Evolutionary conservation across 116 monocot species (phyloP).

Genomic region (Cymodocea nodosa): DNA sequence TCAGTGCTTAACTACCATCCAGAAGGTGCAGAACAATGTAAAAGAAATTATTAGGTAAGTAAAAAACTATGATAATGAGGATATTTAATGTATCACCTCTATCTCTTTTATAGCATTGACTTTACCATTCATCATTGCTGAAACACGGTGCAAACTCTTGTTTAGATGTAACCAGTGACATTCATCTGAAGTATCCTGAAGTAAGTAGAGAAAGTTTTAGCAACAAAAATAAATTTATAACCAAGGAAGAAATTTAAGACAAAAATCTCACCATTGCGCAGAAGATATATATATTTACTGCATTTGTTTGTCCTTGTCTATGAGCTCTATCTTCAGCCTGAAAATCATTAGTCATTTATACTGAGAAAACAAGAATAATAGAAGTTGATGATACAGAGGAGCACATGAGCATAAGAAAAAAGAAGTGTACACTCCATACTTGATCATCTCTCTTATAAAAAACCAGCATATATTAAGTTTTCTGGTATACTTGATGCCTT

Average conservation of each 20-base stretch:
- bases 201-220: neutral
- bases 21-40: too few relatives aligned
- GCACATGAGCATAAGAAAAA: too few relatives aligned
- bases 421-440: too few relatives aligned
- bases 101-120: slow-evolving; percentile 67
- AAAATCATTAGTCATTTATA: slow-evolving; percentile 8
- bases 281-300: slow-evolving; percentile 95
- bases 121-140: slow-evolving; percentile 91
- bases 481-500: too few relatives aligned
- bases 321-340: slow-evolving; percentile 96
- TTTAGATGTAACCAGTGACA: slow-evolving; percentile 77
- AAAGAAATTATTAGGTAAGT: too few relatives aligned
- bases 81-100: slow-evolving; percentile 30
- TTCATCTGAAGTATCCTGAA: slow-evolving; percentile 76
- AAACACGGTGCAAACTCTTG: slow-evolving; percentile 78
- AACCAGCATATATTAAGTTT: too few relatives aligned
- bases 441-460: too few relatives aligned
- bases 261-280: slow-evolving; percentile 67
- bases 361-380: too few relatives aligned
- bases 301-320: slow-evolving; percentile 88
- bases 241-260: neutral
- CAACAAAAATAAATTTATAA: neutral
- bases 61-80: too few relatives aligned
- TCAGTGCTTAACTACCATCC: too few relatives aligned
- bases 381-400: too few relatives aligned